phyloP scores from a whole-genome alignment of 768 basidiomycete genomes.

The Tricholoma saponaceum region DNA sequence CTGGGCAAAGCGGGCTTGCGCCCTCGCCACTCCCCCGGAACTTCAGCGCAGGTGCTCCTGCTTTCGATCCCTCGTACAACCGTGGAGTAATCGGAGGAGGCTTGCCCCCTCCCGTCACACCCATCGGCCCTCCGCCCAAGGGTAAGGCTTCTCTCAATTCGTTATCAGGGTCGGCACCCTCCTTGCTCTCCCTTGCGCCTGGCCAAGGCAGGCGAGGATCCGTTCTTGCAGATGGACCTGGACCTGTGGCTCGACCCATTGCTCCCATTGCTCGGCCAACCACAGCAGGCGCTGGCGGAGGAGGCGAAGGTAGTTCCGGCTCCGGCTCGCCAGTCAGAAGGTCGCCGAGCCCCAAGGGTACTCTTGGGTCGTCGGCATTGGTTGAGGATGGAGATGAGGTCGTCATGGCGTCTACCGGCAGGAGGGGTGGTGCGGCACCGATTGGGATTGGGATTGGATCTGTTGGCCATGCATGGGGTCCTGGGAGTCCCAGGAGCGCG shows the following conservation, averaged over 20 bases:
- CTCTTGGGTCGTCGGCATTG: conserved; percentile 74
- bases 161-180: conserved; percentile 28
- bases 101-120: conserved; percentile 29
- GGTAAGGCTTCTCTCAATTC: conserved; percentile 34
- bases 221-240: conserved; percentile 40
- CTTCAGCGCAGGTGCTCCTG: conserved; percentile 43
- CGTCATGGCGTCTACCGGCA: conserved; percentile 42
- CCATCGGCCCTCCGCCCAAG: conserved; percentile 56
- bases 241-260: conserved; percentile 59
- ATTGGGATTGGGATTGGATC: conserved; percentile 20
- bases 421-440: conserved; percentile 36
- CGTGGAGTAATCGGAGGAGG: conserved; percentile 30
- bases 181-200: conserved; percentile 38
- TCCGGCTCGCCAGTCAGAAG: conserved; percentile 54
- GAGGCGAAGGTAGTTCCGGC: conserved; percentile 56
- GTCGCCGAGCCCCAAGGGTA: conserved; percentile 56
- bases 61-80: conserved; percentile 51
- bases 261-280: conserved; percentile 70
- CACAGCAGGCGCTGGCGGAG: conserved; percentile 30
- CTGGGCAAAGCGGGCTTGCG: conserved; percentile 34
- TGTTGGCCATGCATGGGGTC: conserved; percentile 48
- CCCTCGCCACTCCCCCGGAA: conserved; percentile 52
- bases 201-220: conserved; percentile 47
- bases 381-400: conserved; percentile 81
- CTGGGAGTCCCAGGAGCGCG: conserved; percentile 42